phyloP scores from a whole-genome alignment of 495 filamentous ascomycete genomes.

The Hapsidospora chrysogenum region DNA sequence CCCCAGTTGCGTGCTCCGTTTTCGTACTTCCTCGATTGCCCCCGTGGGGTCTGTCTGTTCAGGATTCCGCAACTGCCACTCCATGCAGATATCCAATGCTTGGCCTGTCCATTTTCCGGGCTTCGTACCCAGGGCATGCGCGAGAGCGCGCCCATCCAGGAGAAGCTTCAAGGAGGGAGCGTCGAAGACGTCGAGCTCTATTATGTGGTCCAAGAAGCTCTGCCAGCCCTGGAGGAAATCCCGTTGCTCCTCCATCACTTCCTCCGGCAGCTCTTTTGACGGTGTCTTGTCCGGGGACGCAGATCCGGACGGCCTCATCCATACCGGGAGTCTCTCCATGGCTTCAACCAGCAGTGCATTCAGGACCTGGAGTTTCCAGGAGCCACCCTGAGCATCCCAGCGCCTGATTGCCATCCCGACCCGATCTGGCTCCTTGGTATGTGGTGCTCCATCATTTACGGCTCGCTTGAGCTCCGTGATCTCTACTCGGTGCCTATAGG shows the following conservation, averaged over 20 bases:
- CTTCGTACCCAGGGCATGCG: slow-evolving; percentile 37
- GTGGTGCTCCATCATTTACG: slow-evolving; percentile 17
- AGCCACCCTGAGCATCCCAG: slow-evolving; percentile 43
- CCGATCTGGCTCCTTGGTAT: slow-evolving; percentile 18
- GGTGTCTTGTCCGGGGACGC: no score
- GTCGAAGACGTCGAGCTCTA: slow-evolving; percentile 30
- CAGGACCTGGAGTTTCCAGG: slow-evolving; percentile 64
- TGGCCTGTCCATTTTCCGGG: slow-evolving; percentile 65
- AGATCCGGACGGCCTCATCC: no score
- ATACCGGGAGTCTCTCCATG: slow-evolving; percentile 16
- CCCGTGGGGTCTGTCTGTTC: slow-evolving; percentile 37
- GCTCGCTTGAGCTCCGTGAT: slow-evolving; percentile 43
- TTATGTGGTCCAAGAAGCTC: slow-evolving; percentile 36
- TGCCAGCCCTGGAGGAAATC: slow-evolving; percentile 32
- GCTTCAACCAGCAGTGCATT: slow-evolving; percentile 53
- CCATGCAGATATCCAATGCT: slow-evolving; percentile 54
- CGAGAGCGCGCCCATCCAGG: slow-evolving; percentile 49
- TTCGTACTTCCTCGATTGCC: slow-evolving; percentile 47
- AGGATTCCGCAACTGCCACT: slow-evolving; percentile 78
- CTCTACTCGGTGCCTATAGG: slow-evolving; percentile 37
- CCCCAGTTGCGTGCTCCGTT: slow-evolving; percentile 37
- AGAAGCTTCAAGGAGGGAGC: slow-evolving; percentile 37
- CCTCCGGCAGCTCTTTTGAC: slow-evolving; percentile 5
- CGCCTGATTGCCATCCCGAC: slow-evolving; percentile 64
- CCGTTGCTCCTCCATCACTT: slow-evolving; percentile 11